Percentiles rank a stretch among this genome's conserved stretches.
These are phyloP conservation scores for Zopfia rhizophila DNA, from an alignment of 2,329 filamentous ascomycete genomes.

Conservation along the genomic window DNA sequence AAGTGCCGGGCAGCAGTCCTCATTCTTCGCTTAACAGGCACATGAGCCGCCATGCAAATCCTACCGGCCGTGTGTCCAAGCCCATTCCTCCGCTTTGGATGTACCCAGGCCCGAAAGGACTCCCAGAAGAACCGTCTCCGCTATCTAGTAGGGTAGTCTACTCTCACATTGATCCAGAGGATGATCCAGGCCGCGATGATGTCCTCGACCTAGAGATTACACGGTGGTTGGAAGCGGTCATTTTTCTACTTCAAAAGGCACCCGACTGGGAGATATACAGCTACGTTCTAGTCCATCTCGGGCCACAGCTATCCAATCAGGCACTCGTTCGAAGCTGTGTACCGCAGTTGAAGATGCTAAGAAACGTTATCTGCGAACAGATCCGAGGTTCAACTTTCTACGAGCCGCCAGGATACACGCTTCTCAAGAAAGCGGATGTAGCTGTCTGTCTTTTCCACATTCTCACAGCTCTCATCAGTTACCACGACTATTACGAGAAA, in stretches of 20 bases:
- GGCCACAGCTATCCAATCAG: constrained; percentile 89
- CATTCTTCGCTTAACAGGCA: constrained; percentile 46
- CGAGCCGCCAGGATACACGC: constrained; percentile 81
- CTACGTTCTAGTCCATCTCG: constrained; percentile 85
- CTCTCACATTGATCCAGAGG: constrained; percentile 56
- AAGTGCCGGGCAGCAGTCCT: constrained; percentile 40
- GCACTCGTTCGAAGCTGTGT: constrained; percentile 81
- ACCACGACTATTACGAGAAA: constrained; percentile 85
- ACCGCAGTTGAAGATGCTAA: constrained; percentile 78
- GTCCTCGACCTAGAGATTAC: constrained; percentile 61
- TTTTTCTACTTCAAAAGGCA: constrained; percentile 77
- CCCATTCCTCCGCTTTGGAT: constrained; percentile 63
- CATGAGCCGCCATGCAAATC: constrained; percentile 33
- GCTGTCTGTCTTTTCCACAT: constrained; percentile 89
- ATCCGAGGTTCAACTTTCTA: constrained; percentile 80
- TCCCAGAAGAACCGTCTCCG: constrained; percentile 64
- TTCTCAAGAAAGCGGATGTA: constrained; percentile 86
- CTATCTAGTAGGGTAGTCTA: constrained; percentile 62
- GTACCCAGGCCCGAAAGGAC: constrained; percentile 63
- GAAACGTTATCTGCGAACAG: constrained; percentile 82
- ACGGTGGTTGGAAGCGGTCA: constrained; percentile 79
- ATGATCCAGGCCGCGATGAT: constrained; percentile 45
- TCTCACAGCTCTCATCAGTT: constrained; percentile 88
- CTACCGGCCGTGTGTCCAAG: constrained; percentile 41
- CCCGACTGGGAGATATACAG: constrained; percentile 93